These are phyloP conservation scores for Paramecium pentaurelia DNA, from an alignment of 73 alveolate species.

Conservation along the genomic window DNA sequence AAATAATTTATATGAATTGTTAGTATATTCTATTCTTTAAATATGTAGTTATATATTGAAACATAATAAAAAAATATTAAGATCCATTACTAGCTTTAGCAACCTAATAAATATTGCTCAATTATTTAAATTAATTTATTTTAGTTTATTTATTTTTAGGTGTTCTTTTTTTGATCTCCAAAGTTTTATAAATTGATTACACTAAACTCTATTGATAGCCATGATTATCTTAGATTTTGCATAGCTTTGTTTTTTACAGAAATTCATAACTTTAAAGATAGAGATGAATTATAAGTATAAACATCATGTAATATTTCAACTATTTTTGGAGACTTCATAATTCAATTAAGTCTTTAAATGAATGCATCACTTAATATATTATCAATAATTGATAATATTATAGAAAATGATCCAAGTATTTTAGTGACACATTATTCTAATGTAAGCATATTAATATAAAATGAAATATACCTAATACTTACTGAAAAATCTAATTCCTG, in stretches of 20 bases:
- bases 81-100: not conserved
- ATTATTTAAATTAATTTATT: not conserved
- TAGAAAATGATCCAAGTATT: not conserved
- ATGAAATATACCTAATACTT: conserved; percentile 38
- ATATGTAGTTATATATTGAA: too few relatives aligned
- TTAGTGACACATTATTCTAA: not conserved
- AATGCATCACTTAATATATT: not conserved
- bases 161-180: not conserved
- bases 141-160: not conserved
- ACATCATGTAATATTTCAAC: not conserved
- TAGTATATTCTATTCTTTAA: too few relatives aligned
- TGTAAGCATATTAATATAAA: not conserved
- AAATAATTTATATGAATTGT: not conserved
- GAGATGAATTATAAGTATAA: not conserved
- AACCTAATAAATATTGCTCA: not conserved
- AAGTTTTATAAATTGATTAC: not conserved
- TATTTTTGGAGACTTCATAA: not conserved
- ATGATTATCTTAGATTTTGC: not conserved
- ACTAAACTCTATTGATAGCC: not conserved
- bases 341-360: not conserved
- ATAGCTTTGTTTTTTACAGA: not conserved
- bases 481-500: conserved; percentile 4
- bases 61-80: not conserved
- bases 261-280: not conserved
- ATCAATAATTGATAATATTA: not conserved